phyloP scores from a whole-genome alignment of 73 alveolate species.

The Loxodes magnus region DNA sequence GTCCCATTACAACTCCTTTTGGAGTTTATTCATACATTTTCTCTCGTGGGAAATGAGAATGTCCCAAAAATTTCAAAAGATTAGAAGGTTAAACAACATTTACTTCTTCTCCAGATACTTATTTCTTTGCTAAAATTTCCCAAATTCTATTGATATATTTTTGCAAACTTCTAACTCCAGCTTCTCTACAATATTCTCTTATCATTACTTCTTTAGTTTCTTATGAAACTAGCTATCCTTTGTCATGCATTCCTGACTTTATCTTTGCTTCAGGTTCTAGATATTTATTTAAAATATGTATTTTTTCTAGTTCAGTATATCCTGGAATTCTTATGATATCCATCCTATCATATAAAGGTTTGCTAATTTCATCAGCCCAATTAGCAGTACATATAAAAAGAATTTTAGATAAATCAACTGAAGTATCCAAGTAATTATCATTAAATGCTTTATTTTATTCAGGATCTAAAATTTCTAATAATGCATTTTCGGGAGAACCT shows the following conservation, averaged over 20 bases:
- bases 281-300: slow-evolving; percentile 26
- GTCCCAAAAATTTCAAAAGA: slow-evolving; percentile 53
- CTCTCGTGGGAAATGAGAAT: slow-evolving; percentile 18
- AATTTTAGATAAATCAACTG: slow-evolving; percentile 57
- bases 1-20: slow-evolving; percentile 72
- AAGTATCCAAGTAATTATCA: slow-evolving; percentile 57
- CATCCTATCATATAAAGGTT: slow-evolving; percentile 85
- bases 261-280: slow-evolving; percentile 24
- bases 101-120: slow-evolving; percentile 34
- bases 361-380: slow-evolving; percentile 66
- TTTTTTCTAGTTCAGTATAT: slow-evolving; percentile 31
- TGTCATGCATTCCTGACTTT: slow-evolving; percentile 23
- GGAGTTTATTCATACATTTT: slow-evolving; percentile 23
- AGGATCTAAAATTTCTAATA: slow-evolving; percentile 69
- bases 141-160: slow-evolving; percentile 42
- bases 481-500: slow-evolving; percentile 67
- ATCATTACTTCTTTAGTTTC: slow-evolving; percentile 44
- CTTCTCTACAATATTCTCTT: slow-evolving; percentile 67
- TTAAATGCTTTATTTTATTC: slow-evolving; percentile 46
- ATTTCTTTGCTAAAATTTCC: slow-evolving; percentile 48
- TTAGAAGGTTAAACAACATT: slow-evolving; percentile 35
- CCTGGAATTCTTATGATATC: slow-evolving; percentile 86
- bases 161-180: slow-evolving; percentile 71
- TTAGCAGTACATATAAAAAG: slow-evolving; percentile 77
- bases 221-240: slow-evolving; percentile 8